Evolutionary conservation across 2,329 filamentous ascomycete genomes (phyloP).

Genomic region (Trichothecium roseum): DNA sequence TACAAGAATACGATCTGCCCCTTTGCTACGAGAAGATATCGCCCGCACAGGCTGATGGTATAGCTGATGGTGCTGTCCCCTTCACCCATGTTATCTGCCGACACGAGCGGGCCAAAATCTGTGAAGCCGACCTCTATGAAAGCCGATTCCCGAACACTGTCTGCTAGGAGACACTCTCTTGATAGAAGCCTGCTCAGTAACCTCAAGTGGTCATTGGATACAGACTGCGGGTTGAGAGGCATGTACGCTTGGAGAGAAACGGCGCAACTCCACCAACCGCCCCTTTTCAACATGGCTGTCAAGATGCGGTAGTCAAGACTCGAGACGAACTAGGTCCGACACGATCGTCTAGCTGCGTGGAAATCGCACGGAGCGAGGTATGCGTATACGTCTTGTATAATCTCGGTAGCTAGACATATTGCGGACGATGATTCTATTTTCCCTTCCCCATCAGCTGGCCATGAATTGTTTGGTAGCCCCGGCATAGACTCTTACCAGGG

Average conservation of each 20-base stretch:
- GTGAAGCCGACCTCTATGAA: slow-evolving; percentile 22
- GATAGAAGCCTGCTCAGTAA: slow-evolving; percentile 30
- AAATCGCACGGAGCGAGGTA: slow-evolving; percentile 32
- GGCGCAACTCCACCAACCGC: slow-evolving; percentile 39
- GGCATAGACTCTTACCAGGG: no score
- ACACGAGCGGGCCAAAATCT: slow-evolving; percentile 24
- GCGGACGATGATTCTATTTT: slow-evolving; percentile 1
- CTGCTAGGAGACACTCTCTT: slow-evolving; percentile 23
- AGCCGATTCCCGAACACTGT: slow-evolving; percentile 8
- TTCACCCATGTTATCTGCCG: slow-evolving; percentile 12
- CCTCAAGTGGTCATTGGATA: slow-evolving; percentile 14
- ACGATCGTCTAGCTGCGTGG: slow-evolving; percentile 49
- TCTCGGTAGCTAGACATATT: slow-evolving; percentile 23
- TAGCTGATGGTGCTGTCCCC: slow-evolving; percentile 24
- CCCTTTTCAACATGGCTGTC: slow-evolving; percentile 39
- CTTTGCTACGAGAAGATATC: slow-evolving; percentile 44
- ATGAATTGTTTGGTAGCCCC: no score
- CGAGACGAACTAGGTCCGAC: slow-evolving; percentile 47
- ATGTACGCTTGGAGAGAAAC: slow-evolving; percentile 14
- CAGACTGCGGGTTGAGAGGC: slow-evolving; percentile 9
- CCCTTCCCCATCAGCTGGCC: no score
- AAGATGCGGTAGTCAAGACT: slow-evolving; percentile 43
- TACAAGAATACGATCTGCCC: slow-evolving; percentile 48
- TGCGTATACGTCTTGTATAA: slow-evolving; percentile 23
- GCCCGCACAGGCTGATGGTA: slow-evolving; percentile 45